A percentile compares a stretch with the other conserved stretches of the same genome.
phyloP scores from a whole-genome alignment of 108 stramenopile species.

The Pseudonitzschia multiseries region DNA sequence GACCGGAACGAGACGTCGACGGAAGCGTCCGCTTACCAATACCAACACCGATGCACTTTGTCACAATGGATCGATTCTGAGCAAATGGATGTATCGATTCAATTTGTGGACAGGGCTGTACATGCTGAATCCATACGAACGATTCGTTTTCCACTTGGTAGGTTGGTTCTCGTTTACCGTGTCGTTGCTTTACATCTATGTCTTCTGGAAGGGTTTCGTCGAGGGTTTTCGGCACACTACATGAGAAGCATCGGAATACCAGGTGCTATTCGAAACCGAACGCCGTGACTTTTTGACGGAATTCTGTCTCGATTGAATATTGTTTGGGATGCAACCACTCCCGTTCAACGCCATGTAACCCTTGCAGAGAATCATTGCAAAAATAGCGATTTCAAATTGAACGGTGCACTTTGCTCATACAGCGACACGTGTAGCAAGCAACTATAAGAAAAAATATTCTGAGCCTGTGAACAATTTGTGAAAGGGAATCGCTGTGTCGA shows the following conservation, averaged over 20 bases:
- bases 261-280: no score
- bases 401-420: no score
- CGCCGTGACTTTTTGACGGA: no score
- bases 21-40: slow-evolving; percentile 53
- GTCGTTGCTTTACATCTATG: slow-evolving; percentile 32
- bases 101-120: slow-evolving; percentile 82
- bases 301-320: no score
- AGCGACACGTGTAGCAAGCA: no score
- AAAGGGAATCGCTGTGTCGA: no score
- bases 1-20: slow-evolving; percentile 18
- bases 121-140: slow-evolving; percentile 77
- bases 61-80: slow-evolving; percentile 30
- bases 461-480: no score
- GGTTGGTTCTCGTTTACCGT: slow-evolving; percentile 44
- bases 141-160: slow-evolving; percentile 58
- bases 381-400: no score
- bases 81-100: slow-evolving; percentile 64
- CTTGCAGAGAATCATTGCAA: no score
- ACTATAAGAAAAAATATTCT: no score
- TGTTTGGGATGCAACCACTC: no score
- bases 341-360: no score
- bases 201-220: slow-evolving; percentile 39
- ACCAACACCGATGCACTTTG: slow-evolving; percentile 77
- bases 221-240: slow-evolving; percentile 9
- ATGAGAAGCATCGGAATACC: not conserved